Evolutionary conservation across 2,329 filamentous ascomycete genomes (phyloP).

Genomic region (Diaporthe australafricana): DNA sequence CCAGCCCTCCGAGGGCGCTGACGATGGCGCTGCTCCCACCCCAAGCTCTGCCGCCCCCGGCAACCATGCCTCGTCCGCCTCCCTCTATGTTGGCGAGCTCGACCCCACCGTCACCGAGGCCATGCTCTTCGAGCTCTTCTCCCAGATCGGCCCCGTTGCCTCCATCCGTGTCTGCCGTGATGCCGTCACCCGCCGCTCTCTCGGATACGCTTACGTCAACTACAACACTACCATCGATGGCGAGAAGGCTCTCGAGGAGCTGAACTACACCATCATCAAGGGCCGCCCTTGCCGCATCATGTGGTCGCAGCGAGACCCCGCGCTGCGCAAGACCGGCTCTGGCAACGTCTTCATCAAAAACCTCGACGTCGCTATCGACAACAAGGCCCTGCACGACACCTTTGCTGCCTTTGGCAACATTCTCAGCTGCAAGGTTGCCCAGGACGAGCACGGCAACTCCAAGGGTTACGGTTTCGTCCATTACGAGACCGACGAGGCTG

Average conservation of each 20-base stretch:
- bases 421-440: conserved; percentile 98
- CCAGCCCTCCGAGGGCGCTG: conserved; percentile 59
- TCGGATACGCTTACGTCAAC: conserved; percentile 99
- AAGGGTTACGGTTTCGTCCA: conserved; percentile 99
- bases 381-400: conserved; percentile 99
- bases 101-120: conserved; percentile 98
- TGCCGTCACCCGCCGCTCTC: conserved; percentile 96
- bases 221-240: conserved; percentile 98
- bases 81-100: conserved; percentile 98
- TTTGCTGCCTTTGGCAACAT: conserved; percentile 99
- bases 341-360: conserved; percentile 99
- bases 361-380: conserved; percentile 97
- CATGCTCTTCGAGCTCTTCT: conserved; percentile 99
- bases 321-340: conserved; percentile 98
- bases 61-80: conserved; percentile 95
- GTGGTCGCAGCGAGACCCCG: conserved; percentile 99
- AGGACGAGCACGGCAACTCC: conserved; percentile 96
- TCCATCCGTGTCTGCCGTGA: conserved; percentile 99
- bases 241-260: conserved; percentile 97
- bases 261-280: conserved; percentile 99
- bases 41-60: conserved; percentile 79
- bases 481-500: conserved; percentile 99
- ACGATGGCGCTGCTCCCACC: conserved; percentile 75
- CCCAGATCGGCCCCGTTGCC: conserved; percentile 97
- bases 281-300: conserved; percentile 99